Evolutionary conservation across 1,139 yeast genomes (phyloP).

Genomic region (Taiozyma sp.): DNA sequence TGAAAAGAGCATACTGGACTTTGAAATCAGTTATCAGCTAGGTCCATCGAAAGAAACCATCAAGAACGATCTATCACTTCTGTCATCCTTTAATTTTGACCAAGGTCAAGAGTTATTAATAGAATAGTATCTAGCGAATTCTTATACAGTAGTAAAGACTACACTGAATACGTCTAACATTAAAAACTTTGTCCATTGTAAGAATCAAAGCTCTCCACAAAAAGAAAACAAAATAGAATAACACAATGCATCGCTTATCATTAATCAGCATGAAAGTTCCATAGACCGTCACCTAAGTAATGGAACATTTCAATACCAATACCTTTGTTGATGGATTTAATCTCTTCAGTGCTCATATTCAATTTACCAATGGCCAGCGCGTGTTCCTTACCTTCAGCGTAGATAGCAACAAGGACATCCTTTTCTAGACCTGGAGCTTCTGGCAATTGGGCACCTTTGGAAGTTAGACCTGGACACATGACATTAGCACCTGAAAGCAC

Average conservation of each 20-base stretch:
- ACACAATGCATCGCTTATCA: background rate
- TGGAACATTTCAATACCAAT: slow-evolving; percentile 85
- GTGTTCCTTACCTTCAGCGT: slow-evolving; percentile 90
- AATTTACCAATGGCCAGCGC: slow-evolving; percentile 89
- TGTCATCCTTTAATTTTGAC: slow-evolving; percentile 32
- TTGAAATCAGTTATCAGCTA: slow-evolving; percentile 23
- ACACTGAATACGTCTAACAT: no score
- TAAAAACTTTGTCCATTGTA: background rate
- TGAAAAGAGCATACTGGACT: slow-evolving; percentile 17
- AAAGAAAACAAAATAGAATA: background rate
- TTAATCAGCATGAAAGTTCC: slow-evolving; percentile 50
- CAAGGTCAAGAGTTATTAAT: slow-evolving; percentile 10
- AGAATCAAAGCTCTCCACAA: background rate
- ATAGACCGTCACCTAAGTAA: slow-evolving; percentile 86
- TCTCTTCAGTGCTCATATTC: slow-evolving; percentile 87
- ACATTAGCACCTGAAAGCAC: slow-evolving; percentile 92
- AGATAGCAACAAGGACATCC: slow-evolving; percentile 71
- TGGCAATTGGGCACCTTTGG: slow-evolving; percentile 84
- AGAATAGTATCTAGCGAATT: background rate
- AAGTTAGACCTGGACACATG: slow-evolving; percentile 97
- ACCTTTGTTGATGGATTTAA: slow-evolving; percentile 79
- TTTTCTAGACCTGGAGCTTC: slow-evolving; percentile 56
- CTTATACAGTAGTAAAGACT: background rate
- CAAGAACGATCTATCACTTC: slow-evolving; percentile 33
- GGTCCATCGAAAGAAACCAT: slow-evolving; percentile 14